Base-by-base conservation (phyloP, 2,329 filamentous ascomycete species). In the Blumeria hordei region DNA sequence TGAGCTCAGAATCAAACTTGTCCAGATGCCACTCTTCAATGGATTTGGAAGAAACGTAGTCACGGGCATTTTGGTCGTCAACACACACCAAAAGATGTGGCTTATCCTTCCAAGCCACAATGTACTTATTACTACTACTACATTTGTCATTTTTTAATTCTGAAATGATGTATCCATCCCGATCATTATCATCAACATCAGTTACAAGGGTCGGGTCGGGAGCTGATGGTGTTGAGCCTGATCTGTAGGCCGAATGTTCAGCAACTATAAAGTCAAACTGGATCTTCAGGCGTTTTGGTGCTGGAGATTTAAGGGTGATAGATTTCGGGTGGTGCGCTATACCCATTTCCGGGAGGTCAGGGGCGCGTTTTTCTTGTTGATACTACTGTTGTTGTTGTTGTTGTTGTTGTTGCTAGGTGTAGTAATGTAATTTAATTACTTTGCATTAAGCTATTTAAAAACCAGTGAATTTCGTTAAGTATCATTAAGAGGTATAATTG, bases 31-130 rank as follows among this genome's bases (percentile, higher is more conserved):
- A 82, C 0, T 76, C 69, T 62, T 82, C 78, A 3, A 79, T 60
- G 9, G 69, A 70, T 10, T 69, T 67, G 1, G 74, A 72, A 0
- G 77, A 79, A 7, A 81, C 76, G 58, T 78, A 81, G 35, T 80
- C 72, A 11, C 74, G 67, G 6, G 78, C 59, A 6, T 69, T 57
- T 65, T 69, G 55, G 67, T 70, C 67, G 60, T 72, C 61, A 59
- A 81, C 68, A 2, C 75, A 65, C 56, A 81, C 77, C 53, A 71
- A 70, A 57, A 78, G 68, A 7, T 72, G 67, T 14, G 61, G 64
- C 12, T 60, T 55, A 8, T 59, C 52, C 18, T 58, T 45, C 36
- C 59, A 62, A 8, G 57, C 56, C 6, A 65, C 61, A n/a, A 64
- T 50, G 41, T 63, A 64, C 9, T 53, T 51, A 45, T 28, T 28